Conservation (phyloP, 805 yeast species). For the Kodamaea lidongshanica region DNA sequence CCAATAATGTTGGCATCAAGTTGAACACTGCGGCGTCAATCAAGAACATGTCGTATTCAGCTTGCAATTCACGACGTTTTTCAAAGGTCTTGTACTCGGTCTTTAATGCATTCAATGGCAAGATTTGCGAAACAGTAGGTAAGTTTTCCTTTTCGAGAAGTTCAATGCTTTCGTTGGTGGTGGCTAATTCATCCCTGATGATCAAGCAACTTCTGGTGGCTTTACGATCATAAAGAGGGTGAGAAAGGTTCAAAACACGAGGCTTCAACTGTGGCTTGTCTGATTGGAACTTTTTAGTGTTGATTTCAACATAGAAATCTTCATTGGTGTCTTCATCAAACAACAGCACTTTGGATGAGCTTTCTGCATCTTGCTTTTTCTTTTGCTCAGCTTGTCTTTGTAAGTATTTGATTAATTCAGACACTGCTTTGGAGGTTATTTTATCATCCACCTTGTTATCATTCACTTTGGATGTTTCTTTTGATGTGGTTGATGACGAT, state of each 20-base stretch:
- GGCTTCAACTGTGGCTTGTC: slow-evolving; percentile 56
- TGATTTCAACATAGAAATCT: slow-evolving; percentile 53
- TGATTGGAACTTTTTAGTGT: slow-evolving; percentile 59
- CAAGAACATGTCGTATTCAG: slow-evolving; percentile 68
- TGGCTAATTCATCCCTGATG: slow-evolving; percentile 54
- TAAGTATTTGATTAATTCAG: slow-evolving; percentile 60
- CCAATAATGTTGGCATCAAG: slow-evolving; percentile 75
- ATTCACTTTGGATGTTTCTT: too few relatives aligned
- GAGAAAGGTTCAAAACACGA: slow-evolving; percentile 39
- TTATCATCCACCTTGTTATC: too few relatives aligned
- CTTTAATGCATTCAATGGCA: slow-evolving; percentile 70
- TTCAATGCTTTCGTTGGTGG: slow-evolving; percentile 39
- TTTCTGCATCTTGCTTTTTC: slow-evolving; percentile 20
- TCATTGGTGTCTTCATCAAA: slow-evolving; percentile 50
- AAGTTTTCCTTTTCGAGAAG: slow-evolving; percentile 42
- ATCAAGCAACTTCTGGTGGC: slow-evolving; percentile 55
- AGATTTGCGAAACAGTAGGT: slow-evolving; percentile 46
- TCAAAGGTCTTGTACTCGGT: slow-evolving; percentile 86
- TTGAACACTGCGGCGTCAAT: slow-evolving; percentile 80
- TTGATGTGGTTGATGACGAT: too few relatives aligned
- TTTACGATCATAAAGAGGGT: slow-evolving; percentile 37
- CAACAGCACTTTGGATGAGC: slow-evolving; percentile 37
- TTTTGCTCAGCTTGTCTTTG: slow-evolving; percentile 21
- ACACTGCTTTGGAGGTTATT: slow-evolving; percentile 42
- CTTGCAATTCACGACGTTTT: slow-evolving; percentile 67